Base-by-base conservation (phyloP, 2,329 filamentous ascomycete genomes). In the Chaetomiaceae sp. region DNA sequence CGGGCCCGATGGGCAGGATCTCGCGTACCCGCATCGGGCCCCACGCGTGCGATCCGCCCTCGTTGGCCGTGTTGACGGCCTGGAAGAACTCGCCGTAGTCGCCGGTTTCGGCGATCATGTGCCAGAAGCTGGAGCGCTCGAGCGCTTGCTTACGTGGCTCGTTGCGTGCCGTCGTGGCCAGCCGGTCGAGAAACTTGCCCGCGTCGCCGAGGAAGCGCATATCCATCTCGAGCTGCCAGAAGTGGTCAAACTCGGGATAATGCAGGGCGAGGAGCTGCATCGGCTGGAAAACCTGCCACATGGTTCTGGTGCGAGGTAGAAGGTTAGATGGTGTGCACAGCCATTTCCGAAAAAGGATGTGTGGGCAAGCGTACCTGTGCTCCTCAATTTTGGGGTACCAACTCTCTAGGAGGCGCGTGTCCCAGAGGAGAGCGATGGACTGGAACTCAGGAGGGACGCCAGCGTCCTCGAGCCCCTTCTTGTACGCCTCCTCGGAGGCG, bases 391-490 rank as follows among this genome's bases (percentile, higher is more conserved):
- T 76, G 1, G 80, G 77, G 64, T 89, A 89, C 71, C 85, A 80
- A 58, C 81, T 75, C 53, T 74, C 69, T 77, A 89, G 86, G 65
- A 87, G 79, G 54, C 75, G 69, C 63, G 86, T 82, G 9, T 83
- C 85, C 85, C 85, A 89, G 11, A 89, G 72, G 0, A 81, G 80
- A n/a, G 80, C 79, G 71, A 89, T 83, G 52, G 82, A 82, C 64
- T 75, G 80, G 66, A 89, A 86, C 62, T 89, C 85, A 58, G 78
- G 73, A 1, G 85, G 79, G 14, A 82, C 72, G 56, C 75, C 76
- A 41, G 75, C 72, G 53, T 75, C 68, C 20, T 58, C 40, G 64
- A 76, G 77, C 51, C 66, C 82, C 67, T 70, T 76, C 64, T 70
- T 72, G 71, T 74, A 87, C 61, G 70, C 67, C 43, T 74, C 73